Conservation (phyloP, 805 yeast genomes). For the Candida jianshihensis region DNA sequence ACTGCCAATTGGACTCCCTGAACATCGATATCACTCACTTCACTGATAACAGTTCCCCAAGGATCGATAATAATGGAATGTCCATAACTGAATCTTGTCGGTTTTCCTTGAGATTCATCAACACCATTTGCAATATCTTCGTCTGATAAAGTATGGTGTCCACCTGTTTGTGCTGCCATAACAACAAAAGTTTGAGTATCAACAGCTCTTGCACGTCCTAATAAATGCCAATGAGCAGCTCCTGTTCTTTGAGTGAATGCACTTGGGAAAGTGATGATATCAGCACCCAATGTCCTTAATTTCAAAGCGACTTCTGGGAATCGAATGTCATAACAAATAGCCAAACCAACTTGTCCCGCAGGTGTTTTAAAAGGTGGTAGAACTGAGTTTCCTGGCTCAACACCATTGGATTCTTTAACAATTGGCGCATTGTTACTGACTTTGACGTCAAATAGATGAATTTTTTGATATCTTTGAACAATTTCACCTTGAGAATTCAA, state of each 20-base stretch:
- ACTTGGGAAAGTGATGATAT: constrained; percentile 75
- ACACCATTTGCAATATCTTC: constrained; percentile 22
- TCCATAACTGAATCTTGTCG: constrained; percentile 69
- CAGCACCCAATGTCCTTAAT: constrained; percentile 63
- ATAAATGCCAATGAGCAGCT: constrained; percentile 77
- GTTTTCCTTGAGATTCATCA: constrained; percentile 10
- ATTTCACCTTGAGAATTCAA: constrained; percentile 59
- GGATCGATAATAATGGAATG: constrained; percentile 86
- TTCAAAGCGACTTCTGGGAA: constrained; percentile 75
- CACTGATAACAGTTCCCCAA: constrained; percentile 74
- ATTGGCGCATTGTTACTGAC: constrained; percentile 66
- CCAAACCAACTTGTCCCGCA: constrained; percentile 59
- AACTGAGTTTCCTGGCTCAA: constrained; percentile 64
- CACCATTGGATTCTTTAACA: constrained; percentile 66
- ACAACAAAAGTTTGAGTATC: constrained; percentile 84
- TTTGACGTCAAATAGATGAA: constrained; percentile 87
- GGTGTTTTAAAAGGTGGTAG: constrained; percentile 52
- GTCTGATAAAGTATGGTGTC: constrained; percentile 37
- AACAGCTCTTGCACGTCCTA: constrained; percentile 80
- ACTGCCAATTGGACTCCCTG: constrained; percentile 39
- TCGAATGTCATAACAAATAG: constrained; percentile 81
- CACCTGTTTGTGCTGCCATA: constrained; percentile 85
- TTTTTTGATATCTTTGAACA: constrained; percentile 65
- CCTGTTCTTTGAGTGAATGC: constrained; percentile 94
- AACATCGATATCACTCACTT: constrained; percentile 38